Percentiles rank a stretch among this genome's conserved stretches.
phyloP scores from a whole-genome alignment of 2,329 filamentous ascomycete species.

The Orbilia oligospora region DNA sequence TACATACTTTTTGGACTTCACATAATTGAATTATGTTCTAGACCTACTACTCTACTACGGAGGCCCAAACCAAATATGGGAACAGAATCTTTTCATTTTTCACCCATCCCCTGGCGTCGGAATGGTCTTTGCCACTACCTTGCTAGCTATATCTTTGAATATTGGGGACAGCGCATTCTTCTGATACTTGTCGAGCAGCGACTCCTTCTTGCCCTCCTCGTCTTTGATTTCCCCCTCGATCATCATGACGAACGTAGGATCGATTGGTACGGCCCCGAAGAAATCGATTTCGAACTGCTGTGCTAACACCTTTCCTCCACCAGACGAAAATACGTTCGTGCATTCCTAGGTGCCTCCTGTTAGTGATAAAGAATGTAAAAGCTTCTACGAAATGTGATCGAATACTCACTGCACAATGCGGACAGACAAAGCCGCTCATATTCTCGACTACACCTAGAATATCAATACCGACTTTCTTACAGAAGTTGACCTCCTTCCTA shows the following conservation, averaged over 20 bases:
- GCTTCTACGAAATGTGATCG: background rate
- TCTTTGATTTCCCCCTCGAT: constrained; percentile 76
- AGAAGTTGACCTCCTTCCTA: constrained; percentile 94
- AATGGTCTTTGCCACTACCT: constrained; percentile 68
- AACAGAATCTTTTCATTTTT: background rate
- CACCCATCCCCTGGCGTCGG: constrained; percentile 8
- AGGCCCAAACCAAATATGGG: background rate
- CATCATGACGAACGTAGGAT: constrained; percentile 89
- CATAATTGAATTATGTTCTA: background rate
- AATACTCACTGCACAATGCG: constrained; percentile 72
- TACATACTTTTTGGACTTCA: constrained; percentile 23
- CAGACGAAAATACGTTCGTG: constrained; percentile 92
- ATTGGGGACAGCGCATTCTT: constrained; percentile 79
- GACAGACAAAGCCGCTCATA: constrained; percentile 93
- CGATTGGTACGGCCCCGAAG: constrained; percentile 88
- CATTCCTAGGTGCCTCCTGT: constrained; percentile 76
- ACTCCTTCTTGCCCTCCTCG: constrained; percentile 67
- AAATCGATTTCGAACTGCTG: constrained; percentile 86
- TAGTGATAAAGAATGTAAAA: constrained; percentile 70
- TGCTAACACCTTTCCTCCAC: constrained; percentile 91
- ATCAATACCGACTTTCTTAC: constrained; percentile 82
- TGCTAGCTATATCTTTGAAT: constrained; percentile 76
- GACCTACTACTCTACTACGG: background rate
- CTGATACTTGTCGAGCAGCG: constrained; percentile 80
- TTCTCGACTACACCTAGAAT: constrained; percentile 95